These are phyloP conservation scores for Eutypa lata DNA, from an alignment of 2,329 filamentous ascomycete genomes.

Conservation along the genomic window DNA sequence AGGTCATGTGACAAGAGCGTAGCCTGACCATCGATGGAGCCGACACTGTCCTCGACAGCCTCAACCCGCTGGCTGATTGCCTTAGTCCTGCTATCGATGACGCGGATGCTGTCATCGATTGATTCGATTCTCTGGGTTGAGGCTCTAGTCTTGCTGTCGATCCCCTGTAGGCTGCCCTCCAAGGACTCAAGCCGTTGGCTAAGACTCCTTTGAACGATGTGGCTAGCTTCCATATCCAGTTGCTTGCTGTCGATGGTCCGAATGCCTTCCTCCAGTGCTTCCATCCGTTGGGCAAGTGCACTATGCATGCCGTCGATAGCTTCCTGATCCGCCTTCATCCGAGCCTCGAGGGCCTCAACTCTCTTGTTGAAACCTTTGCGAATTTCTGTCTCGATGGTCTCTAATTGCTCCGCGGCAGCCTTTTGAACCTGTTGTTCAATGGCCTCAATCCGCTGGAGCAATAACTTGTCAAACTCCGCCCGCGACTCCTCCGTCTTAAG, in stretches of 20 bases:
- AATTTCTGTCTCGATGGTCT: conserved; percentile 15
- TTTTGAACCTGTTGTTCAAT: conserved; percentile 17
- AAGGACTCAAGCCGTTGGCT: conserved; percentile 18
- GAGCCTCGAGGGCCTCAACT: conserved; percentile 19
- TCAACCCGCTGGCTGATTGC: conserved; percentile 22
- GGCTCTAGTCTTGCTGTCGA: conserved; percentile 18
- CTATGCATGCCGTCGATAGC: conserved; percentile 19
- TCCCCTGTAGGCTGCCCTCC: conserved; percentile 14
- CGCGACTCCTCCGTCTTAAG: conserved; percentile 12
- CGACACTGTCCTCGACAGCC: conserved; percentile 21
- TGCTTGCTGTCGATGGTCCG: conserved; percentile 22
- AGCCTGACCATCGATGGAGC: conserved; percentile 18
- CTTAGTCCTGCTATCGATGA: conserved; percentile 22
- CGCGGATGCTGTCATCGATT: conserved; percentile 22
- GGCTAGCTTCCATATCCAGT: conserved; percentile 23
- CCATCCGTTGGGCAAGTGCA: conserved; percentile 18
- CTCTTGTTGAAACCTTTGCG: conserved; percentile 20
- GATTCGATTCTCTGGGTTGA: conserved; percentile 21
- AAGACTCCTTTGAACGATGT: conserved; percentile 17
- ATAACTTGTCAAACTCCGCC: conserved; percentile 10
- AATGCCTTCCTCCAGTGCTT: conserved; percentile 21
- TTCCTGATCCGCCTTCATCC: conserved; percentile 23
- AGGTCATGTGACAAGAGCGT: conserved; percentile 24
- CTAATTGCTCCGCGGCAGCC: conserved; percentile 11
- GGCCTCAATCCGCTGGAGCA: conserved; percentile 10